Evolutionary conservation across 495 filamentous ascomycete genomes (phyloP).

Genomic region (Rostrohypoxylon terebratum): DNA sequence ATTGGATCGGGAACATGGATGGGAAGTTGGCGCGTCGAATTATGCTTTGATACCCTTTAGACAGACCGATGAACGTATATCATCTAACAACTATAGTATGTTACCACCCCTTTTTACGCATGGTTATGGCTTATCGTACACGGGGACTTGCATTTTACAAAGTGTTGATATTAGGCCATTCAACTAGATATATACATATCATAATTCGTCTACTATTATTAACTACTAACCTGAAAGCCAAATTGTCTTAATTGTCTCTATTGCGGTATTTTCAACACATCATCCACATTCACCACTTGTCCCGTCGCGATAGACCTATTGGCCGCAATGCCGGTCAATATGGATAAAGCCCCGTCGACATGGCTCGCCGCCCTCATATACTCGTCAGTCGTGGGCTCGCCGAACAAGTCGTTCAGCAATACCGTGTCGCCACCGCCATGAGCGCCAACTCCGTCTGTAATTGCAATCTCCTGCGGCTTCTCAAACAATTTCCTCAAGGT

Average conservation of each 20-base stretch:
- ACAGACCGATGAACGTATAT: slow-evolving; percentile 11
- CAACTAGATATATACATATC: slow-evolving; percentile 10
- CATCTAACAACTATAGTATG: slow-evolving; percentile 12
- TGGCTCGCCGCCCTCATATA: slow-evolving; percentile 60
- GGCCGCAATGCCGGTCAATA: slow-evolving; percentile 68
- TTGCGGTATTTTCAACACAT: slow-evolving; percentile 54
- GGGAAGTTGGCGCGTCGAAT: slow-evolving; percentile 22
- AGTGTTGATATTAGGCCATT: not conserved
- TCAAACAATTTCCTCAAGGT: slow-evolving; percentile 57
- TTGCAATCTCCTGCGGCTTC: slow-evolving; percentile 58
- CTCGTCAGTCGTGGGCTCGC: slow-evolving; percentile 56
- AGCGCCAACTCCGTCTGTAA: slow-evolving; percentile 53
- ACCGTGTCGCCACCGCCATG: slow-evolving; percentile 62
- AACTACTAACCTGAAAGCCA: not conserved
- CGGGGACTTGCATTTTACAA: not conserved
- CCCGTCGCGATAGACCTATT: slow-evolving; percentile 67
- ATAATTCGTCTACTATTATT: slow-evolving; percentile 5
- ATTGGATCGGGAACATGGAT: not conserved
- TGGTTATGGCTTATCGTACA: slow-evolving; percentile 12
- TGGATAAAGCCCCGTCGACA: slow-evolving; percentile 67
- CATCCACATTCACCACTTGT: slow-evolving; percentile 60
- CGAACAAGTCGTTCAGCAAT: slow-evolving; percentile 60
- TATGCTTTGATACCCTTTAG: slow-evolving; percentile 35
- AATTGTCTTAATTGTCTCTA: not conserved
- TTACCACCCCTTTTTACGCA: not conserved